Evolutionary conservation across 257 asterid genomes (phyloP).

Genomic region (Solanum pimpinellifolium): DNA sequence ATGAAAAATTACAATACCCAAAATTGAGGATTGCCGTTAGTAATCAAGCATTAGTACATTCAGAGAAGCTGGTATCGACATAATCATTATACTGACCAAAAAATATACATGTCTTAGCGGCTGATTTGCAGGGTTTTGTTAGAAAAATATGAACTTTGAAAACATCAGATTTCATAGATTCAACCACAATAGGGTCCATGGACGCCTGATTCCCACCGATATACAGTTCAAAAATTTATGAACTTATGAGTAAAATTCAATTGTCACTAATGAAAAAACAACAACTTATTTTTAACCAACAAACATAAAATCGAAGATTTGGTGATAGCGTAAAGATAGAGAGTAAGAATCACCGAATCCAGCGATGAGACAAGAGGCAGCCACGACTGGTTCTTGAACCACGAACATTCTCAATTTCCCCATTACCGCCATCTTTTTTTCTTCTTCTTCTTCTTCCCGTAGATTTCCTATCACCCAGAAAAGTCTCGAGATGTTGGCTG

Average conservation of each 20-base stretch:
- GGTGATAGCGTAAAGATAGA: background rate
- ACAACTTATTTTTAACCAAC: background rate
- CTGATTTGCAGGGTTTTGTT: background rate
- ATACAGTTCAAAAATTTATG: background rate
- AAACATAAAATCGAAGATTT: background rate
- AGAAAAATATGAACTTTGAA: background rate
- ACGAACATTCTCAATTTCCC: slow-evolving; percentile 64
- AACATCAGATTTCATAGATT: background rate
- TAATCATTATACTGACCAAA: background rate
- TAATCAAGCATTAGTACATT: background rate
- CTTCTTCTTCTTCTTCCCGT: background rate
- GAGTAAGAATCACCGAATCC: slow-evolving; percentile 49
- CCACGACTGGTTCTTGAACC: slow-evolving; percentile 77
- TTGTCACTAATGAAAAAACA: background rate
- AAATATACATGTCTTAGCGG: background rate
- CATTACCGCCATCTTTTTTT: slow-evolving; percentile 58
- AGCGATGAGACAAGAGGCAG: slow-evolving; percentile 80
- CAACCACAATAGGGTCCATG: background rate
- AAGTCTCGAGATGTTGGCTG: background rate
- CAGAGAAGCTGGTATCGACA: background rate
- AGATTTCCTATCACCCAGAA: background rate
- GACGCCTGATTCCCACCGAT: background rate
- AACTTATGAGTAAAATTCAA: background rate
- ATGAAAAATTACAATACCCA: background rate
- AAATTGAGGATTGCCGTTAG: background rate